Conservation (phyloP, 2,329 filamentous ascomycete genomes). For the Paraphoma sp. region DNA sequence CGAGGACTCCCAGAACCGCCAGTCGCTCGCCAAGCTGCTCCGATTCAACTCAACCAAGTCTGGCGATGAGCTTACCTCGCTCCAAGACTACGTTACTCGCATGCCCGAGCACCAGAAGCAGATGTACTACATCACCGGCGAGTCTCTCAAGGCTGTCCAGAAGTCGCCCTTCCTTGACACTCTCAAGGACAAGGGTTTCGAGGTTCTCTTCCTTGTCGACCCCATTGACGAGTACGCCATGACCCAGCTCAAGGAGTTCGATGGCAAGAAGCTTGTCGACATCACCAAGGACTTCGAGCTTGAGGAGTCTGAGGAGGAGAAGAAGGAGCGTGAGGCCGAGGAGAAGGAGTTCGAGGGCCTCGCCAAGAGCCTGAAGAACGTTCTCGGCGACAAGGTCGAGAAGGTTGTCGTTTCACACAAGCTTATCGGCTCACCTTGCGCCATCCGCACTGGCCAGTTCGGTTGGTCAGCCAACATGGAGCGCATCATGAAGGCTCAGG, state of each 20-base stretch:
- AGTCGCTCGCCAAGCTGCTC: conserved; percentile 92
- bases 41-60: conserved; percentile 99
- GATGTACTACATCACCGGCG: conserved; percentile 99
- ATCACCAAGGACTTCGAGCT: conserved; percentile 99
- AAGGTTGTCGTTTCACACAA: conserved; percentile 99
- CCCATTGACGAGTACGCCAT: conserved; percentile 99
- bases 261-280: conserved; percentile 99
- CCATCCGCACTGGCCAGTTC: conserved; percentile 99
- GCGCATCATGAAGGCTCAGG: conserved; percentile 99
- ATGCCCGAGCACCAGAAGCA: conserved; percentile 99
- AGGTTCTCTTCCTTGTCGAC: conserved; percentile 99
- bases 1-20: conserved; percentile 98
- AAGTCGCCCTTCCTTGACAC: conserved; percentile 99
- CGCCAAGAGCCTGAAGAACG: conserved; percentile 98
- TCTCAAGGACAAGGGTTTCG: conserved; percentile 98
- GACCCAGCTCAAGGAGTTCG: conserved; percentile 99
- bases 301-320: conserved; percentile 99
- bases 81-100: conserved; percentile 96
- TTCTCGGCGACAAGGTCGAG: conserved; percentile 99
- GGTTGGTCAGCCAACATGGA: conserved; percentile 99
- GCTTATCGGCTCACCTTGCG: conserved; percentile 91
- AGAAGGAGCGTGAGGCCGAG: conserved; percentile 90
- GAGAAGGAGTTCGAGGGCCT: conserved; percentile 98
- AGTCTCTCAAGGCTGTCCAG: conserved; percentile 96
- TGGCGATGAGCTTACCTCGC: conserved; percentile 92